Percentiles rank a stretch among this genome's conserved stretches.
Conservation (phyloP, 1,139 yeast species). For the Yamadazyma diddensiae region DNA sequence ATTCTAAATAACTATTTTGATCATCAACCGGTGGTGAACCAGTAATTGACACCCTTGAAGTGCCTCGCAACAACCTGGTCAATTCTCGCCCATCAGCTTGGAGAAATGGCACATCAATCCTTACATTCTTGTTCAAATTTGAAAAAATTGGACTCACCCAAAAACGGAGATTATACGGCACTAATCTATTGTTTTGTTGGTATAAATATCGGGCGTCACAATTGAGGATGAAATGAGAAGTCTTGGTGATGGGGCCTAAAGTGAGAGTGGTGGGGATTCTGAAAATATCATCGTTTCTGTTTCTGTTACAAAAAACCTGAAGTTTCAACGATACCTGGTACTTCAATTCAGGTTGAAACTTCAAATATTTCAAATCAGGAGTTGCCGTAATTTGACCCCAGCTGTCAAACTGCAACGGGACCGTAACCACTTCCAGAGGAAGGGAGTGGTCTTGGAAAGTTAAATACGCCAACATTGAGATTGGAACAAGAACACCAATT, state of each 20-base stretch:
- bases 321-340: constrained; percentile 15
- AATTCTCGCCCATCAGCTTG: constrained; percentile 4
- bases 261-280: constrained; percentile 7
- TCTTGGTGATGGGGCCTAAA: background rate
- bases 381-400: background rate
- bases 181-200: constrained; percentile 25
- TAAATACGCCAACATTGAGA: constrained; percentile 24
- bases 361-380: background rate
- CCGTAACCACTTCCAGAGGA: constrained; percentile 16
- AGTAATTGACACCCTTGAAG: background rate
- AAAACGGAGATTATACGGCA: constrained; percentile 36
- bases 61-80: background rate
- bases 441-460: constrained; percentile 25
- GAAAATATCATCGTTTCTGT: constrained; percentile 16
- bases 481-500: constrained; percentile 21
- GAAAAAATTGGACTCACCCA: constrained; percentile 39
- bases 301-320: constrained; percentile 16
- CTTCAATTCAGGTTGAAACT: constrained; percentile 12
- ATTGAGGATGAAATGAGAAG: constrained; percentile 19
- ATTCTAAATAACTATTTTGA: constrained; percentile 15
- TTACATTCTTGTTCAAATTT: constrained; percentile 19
- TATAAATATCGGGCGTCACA: constrained; percentile 33
- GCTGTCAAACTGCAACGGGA: constrained; percentile 12
- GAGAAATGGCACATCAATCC: constrained; percentile 10
- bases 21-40: constrained; percentile 8